A percentile compares a stretch with the other conserved stretches of the same genome.
Evolutionary conservation across 2,329 filamentous ascomycete genomes (phyloP).

Genomic region (Trichoderma simmonsii): DNA sequence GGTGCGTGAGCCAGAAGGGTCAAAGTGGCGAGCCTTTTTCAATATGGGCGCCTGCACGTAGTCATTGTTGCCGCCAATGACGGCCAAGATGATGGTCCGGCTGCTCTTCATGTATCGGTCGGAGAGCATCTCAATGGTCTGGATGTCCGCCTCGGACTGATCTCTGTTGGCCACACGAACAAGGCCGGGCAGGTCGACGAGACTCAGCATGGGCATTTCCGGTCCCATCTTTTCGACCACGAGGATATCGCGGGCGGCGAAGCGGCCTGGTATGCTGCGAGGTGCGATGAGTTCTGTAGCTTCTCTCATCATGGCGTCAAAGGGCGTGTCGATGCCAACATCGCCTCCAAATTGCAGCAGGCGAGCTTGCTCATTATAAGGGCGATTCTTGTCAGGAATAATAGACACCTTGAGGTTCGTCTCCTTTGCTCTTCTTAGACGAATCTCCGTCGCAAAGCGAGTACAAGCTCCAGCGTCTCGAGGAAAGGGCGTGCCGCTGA

Average conservation of each 20-base stretch:
- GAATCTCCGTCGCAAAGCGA: slow-evolving; percentile 58
- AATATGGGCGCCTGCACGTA: slow-evolving; percentile 52
- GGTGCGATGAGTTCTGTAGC: slow-evolving; percentile 51
- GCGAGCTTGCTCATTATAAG: slow-evolving; percentile 44
- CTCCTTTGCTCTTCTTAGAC: slow-evolving; percentile 48
- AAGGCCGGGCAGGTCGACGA: slow-evolving; percentile 60
- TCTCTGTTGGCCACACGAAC: slow-evolving; percentile 52
- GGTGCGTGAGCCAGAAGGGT: slow-evolving; percentile 47
- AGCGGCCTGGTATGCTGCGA: slow-evolving; percentile 48
- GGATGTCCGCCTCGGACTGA: slow-evolving; percentile 51
- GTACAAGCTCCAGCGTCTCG: slow-evolving; percentile 60
- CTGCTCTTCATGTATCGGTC: slow-evolving; percentile 55
- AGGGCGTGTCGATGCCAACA: slow-evolving; percentile 43
- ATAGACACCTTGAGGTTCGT: slow-evolving; percentile 49
- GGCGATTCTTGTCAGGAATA: slow-evolving; percentile 50
- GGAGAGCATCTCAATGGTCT: slow-evolving; percentile 50
- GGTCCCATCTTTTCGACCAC: slow-evolving; percentile 59
- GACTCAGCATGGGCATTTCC: slow-evolving; percentile 56
- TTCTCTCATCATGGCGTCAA: slow-evolving; percentile 49
- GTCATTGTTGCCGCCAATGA: slow-evolving; percentile 54
- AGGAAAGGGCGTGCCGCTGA: slow-evolving; percentile 60
- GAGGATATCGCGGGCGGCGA: slow-evolving; percentile 52
- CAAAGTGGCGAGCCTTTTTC: slow-evolving; percentile 49
- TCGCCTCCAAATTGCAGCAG: slow-evolving; percentile 48
- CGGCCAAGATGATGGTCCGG: slow-evolving; percentile 54